These are phyloP conservation scores for Ceratobasidium sp. DNA, from an alignment of 1,284 basidiomycete genomes.

Conservation along the genomic window DNA sequence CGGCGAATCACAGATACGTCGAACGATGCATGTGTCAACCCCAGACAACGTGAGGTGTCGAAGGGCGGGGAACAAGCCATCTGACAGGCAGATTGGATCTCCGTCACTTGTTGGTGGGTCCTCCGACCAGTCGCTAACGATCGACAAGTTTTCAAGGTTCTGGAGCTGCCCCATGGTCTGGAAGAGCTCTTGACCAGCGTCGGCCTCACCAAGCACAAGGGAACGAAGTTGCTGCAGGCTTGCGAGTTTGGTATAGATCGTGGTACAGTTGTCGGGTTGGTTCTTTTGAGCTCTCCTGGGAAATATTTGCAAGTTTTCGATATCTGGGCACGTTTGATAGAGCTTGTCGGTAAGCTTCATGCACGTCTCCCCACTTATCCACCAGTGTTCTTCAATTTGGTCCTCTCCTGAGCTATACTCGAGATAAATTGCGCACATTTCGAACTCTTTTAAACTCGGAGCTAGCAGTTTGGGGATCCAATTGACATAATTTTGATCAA, in stretches of 20 bases:
- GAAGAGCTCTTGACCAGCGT: not conserved
- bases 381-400: not conserved
- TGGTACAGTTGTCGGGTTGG: not conserved
- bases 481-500: not conserved
- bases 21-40: not conserved
- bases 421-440: not conserved
- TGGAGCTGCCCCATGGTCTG: not conserved
- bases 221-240: not conserved
- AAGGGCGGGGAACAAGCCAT: conserved; percentile 7
- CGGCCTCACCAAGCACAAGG: not conserved
- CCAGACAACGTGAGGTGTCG: not conserved
- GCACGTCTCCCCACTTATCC: not conserved
- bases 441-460: not conserved
- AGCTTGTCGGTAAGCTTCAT: not conserved
- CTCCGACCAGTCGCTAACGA: not conserved
- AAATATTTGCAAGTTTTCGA: not conserved
- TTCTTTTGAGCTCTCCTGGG: not conserved
- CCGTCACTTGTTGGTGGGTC: not conserved
- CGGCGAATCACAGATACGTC: not conserved
- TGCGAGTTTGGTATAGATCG: not conserved
- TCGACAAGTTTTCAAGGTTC: not conserved
- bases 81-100: not conserved
- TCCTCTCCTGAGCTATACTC: not conserved
- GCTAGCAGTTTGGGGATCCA: conserved; percentile 1
- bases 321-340: not conserved